Evolutionary conservation across 768 basidiomycete species (phyloP).

Genomic region (Amanita phalloides): DNA sequence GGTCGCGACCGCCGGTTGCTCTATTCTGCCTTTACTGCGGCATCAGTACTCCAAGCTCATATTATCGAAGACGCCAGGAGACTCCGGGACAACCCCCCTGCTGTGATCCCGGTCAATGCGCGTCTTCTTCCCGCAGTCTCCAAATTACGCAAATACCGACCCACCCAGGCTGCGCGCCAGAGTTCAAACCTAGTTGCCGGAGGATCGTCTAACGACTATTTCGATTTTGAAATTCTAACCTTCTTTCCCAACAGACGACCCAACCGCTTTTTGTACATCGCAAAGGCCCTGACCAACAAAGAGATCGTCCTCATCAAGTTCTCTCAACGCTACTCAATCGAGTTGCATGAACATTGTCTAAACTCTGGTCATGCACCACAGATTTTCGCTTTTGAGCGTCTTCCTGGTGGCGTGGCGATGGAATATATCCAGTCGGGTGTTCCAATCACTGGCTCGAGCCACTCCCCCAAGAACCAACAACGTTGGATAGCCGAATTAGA

Average conservation of each 20-base stretch:
- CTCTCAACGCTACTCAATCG: conserved; percentile 7
- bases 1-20: conserved; percentile 8
- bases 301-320: conserved; percentile 12
- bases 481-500: conserved; percentile 1
- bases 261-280: conserved; percentile 4
- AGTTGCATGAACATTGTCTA: conserved; percentile 12
- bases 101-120: not conserved
- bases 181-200: no score
- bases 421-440: conserved; percentile 7
- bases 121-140: conserved; percentile 7
- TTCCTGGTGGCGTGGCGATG: conserved; percentile 15
- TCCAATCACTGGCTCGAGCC: not conserved
- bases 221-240: conserved; percentile 4
- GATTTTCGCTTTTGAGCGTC: conserved; percentile 11
- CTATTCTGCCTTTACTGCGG: conserved; percentile 12
- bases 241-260: not conserved
- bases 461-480: not conserved
- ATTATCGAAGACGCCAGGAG: conserved; percentile 6
- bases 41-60: conserved; percentile 9
- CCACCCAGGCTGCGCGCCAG: no score
- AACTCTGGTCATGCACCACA: conserved; percentile 11
- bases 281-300: not conserved
- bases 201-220: not conserved
- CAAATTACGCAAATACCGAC: conserved; percentile 6
- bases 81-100: not conserved